phyloP scores from a whole-genome alignment of 108 stramenopile genomes.

The Seminavis robusta region DNA sequence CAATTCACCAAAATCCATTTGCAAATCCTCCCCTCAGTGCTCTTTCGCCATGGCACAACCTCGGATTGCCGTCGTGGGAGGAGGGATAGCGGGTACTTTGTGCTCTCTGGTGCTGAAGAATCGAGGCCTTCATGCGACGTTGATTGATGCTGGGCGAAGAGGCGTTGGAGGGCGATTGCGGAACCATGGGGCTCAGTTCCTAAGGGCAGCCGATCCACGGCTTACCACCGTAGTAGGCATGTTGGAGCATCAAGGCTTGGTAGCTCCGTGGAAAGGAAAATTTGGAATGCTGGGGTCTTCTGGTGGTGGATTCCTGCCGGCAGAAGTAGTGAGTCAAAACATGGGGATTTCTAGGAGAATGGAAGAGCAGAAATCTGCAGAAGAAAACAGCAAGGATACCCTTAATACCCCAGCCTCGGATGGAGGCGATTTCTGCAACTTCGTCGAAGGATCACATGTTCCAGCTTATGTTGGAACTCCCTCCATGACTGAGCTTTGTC shows the following conservation, averaged over 20 bases:
- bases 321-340: neutral
- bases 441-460: constrained; percentile 2
- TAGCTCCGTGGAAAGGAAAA: constrained; percentile 14
- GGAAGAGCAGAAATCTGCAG: neutral
- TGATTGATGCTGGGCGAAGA: constrained; percentile 8
- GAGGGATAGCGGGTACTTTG: constrained; percentile 31
- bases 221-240: constrained; percentile 14
- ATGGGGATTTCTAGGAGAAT: neutral
- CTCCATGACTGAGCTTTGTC: constrained; percentile 12
- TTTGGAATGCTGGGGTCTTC: constrained; percentile 28
- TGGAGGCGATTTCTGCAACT: constrained; percentile 21
- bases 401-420: neutral
- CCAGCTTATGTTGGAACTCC: constrained; percentile 16
- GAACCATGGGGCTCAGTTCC: constrained; percentile 24
- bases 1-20: no score
- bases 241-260: constrained; percentile 13
- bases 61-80: constrained; percentile 31
- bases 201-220: constrained; percentile 15
- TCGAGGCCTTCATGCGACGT: constrained; percentile 8
- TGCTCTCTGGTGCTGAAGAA: constrained; percentile 14
- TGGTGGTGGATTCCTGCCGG: constrained; percentile 23
- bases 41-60: constrained; percentile 10
- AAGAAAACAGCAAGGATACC: neutral
- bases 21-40: no score
- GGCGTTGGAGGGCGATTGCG: constrained; percentile 27